Conservation (phyloP, 345 rosid genomes). For the Pelargonium nanum region DNA sequence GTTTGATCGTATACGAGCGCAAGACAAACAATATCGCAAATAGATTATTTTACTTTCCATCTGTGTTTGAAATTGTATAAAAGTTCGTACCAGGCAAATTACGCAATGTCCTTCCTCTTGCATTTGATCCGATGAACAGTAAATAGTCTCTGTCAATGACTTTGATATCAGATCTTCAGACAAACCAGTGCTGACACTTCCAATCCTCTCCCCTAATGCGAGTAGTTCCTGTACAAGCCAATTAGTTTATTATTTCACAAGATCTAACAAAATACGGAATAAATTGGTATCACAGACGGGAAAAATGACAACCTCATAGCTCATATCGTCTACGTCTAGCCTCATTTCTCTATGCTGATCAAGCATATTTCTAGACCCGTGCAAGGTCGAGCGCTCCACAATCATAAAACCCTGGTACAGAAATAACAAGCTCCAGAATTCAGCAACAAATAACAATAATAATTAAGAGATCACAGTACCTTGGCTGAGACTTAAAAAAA, state of each 20-base stretch:
- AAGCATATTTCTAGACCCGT: slow-evolving; percentile 41
- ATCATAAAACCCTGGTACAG: slow-evolving; percentile 45
- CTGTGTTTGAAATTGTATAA: too few species aligned
- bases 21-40: too few species aligned
- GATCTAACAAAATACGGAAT: neutral
- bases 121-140: slow-evolving; percentile 24
- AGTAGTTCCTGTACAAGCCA: slow-evolving; percentile 56
- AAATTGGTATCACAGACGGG: neutral
- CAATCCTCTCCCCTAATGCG: slow-evolving; percentile 84
- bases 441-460: slow-evolving; percentile 1
- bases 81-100: slow-evolving; percentile 69
- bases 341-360: slow-evolving; percentile 88
- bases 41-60: neutral
- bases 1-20: too few species aligned
- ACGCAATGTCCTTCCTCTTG: slow-evolving; percentile 53
- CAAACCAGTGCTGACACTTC: slow-evolving; percentile 72
- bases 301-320: slow-evolving; percentile 55
- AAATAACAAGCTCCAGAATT: slow-evolving; percentile 4
- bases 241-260: neutral
- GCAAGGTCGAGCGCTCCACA: slow-evolving; percentile 37
- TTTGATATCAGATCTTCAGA: slow-evolving; percentile 44
- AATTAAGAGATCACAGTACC: neutral
- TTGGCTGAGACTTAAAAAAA: neutral
- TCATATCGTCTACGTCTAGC: slow-evolving; percentile 74
- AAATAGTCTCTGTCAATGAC: slow-evolving; percentile 39